A percentile compares a stretch with the other conserved stretches of the same genome.
These are phyloP conservation scores for Annona squamosa DNA, from an alignment of 164 flowering plant species.

Conservation along the genomic window DNA sequence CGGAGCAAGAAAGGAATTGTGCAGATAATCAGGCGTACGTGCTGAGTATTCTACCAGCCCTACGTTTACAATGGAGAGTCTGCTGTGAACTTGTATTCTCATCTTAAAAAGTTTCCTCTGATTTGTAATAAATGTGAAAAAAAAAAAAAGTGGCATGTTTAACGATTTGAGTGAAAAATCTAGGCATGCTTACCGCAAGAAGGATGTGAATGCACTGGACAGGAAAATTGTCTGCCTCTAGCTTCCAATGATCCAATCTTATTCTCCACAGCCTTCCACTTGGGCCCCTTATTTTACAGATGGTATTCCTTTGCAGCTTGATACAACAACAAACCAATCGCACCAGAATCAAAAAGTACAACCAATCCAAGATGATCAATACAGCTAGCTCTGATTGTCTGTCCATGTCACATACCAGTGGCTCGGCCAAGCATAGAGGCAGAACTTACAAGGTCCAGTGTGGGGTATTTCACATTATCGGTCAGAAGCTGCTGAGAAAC, in stretches of 20 bases:
- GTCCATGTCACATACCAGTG: constrained; percentile 27
- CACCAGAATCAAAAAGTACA: not conserved
- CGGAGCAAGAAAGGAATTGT: too few species aligned
- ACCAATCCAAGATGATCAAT: not conserved
- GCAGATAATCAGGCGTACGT: too few species aligned
- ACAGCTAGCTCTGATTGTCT: not conserved
- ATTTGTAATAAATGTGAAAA: too few species aligned
- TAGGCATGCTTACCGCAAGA: not conserved
- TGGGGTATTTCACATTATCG: constrained; percentile 47
- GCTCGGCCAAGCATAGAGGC: constrained; percentile 35
- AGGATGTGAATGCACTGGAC: not conserved
- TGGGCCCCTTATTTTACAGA: not conserved
- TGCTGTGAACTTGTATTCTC: too few species aligned
- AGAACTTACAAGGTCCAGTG: constrained; percentile 43
- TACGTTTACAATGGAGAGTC: too few species aligned
- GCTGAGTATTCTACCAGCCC: too few species aligned
- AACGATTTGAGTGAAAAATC: too few species aligned
- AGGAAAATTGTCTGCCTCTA: not conserved
- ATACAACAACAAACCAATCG: not conserved
- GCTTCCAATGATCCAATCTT: not conserved
- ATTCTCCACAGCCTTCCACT: not conserved
- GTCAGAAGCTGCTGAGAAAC: constrained; percentile 67
- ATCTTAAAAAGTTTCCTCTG: too few species aligned
- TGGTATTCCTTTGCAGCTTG: not conserved
- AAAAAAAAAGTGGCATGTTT: too few species aligned